phyloP scores from a whole-genome alignment of 2,329 filamentous ascomycete genomes.

The Penicillium brevicompactum region DNA sequence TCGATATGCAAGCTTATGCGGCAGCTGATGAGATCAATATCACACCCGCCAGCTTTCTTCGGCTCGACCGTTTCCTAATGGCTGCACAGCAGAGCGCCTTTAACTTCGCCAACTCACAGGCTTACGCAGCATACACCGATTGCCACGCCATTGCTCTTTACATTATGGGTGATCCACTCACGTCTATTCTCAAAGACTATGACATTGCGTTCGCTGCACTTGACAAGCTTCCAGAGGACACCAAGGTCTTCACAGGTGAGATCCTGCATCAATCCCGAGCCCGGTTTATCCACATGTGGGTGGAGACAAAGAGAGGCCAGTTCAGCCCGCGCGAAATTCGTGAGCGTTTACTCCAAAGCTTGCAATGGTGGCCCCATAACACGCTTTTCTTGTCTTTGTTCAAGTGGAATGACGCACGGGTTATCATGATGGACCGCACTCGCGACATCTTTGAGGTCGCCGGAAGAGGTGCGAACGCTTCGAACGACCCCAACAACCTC shows the following conservation, averaged over 20 bases:
- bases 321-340: conserved; percentile 71
- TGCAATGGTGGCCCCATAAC: conserved; percentile 71
- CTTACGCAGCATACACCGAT: conserved; percentile 61
- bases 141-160: conserved; percentile 69
- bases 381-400: conserved; percentile 73
- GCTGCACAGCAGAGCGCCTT: conserved; percentile 60
- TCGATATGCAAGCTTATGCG: conserved; percentile 35
- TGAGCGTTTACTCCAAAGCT: conserved; percentile 60
- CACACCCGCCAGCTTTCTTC: conserved; percentile 40
- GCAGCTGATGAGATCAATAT: conserved; percentile 15
- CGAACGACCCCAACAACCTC: not conserved
- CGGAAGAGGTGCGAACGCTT: not conserved
- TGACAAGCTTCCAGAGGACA: conserved; percentile 37
- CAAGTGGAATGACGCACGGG: conserved; percentile 71
- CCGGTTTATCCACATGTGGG: conserved; percentile 67
- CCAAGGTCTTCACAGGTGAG: conserved; percentile 52
- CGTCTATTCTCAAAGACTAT: conserved; percentile 43
- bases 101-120: conserved; percentile 50
- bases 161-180: conserved; percentile 49
- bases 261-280: conserved; percentile 69
- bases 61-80: conserved; percentile 49
- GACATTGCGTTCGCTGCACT: conserved; percentile 47
- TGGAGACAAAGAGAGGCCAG: conserved; percentile 57
- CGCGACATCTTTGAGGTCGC: conserved; percentile 57
- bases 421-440: conserved; percentile 75